A percentile compares a stretch with the other conserved stretches of the same genome.
Evolutionary conservation across 352 stramenopile species (phyloP).

Genomic region (Halophytophthora batemanensis): DNA sequence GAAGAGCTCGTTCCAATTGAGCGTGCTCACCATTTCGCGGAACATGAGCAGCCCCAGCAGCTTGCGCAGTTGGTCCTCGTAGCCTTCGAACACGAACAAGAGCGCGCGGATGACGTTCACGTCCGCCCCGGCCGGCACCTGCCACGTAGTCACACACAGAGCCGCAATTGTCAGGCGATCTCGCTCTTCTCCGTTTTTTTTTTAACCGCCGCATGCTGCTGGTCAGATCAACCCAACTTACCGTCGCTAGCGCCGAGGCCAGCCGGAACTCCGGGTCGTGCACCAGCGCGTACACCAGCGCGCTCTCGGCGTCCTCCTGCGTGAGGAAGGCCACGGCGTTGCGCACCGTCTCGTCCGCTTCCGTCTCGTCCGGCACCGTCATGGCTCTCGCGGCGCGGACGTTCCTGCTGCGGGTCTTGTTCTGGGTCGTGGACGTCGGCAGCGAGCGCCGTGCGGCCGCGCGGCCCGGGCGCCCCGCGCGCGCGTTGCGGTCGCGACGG

Average conservation of each 20-base stretch:
- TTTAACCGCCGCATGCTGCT: too few species aligned
- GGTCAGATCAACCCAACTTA: slow-evolving; percentile 5
- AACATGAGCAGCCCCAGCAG: slow-evolving; percentile 71
- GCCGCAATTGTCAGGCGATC: background rate
- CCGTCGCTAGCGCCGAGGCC: slow-evolving; percentile 51
- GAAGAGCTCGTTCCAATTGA: slow-evolving; percentile 84
- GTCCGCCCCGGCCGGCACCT: slow-evolving; percentile 27
- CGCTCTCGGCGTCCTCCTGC: slow-evolving; percentile 60
- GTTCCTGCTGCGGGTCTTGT: slow-evolving; percentile 12
- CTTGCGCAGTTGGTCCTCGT: slow-evolving; percentile 73
- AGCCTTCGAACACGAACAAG: slow-evolving; percentile 67
- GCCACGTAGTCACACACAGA: slow-evolving; percentile 6
- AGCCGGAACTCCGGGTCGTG: slow-evolving; percentile 77
- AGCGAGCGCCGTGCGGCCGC: too few species aligned
- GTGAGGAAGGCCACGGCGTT: slow-evolving; percentile 66
- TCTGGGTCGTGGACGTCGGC: background rate
- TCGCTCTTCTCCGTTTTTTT: background rate
- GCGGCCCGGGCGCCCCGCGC: background rate
- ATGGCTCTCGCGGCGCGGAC: slow-evolving; percentile 2
- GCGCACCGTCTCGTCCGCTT: slow-evolving; percentile 48
- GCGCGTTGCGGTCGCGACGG: slow-evolving; percentile 6
- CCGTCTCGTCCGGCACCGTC: background rate
- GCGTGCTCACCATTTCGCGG: slow-evolving; percentile 70
- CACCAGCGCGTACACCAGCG: slow-evolving; percentile 72
- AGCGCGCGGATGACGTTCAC: slow-evolving; percentile 64